Evolutionary conservation across 345 rosid genomes (phyloP), one percentile per base, ranked within the genome.

Genomic region (Salix exigua): DNA sequence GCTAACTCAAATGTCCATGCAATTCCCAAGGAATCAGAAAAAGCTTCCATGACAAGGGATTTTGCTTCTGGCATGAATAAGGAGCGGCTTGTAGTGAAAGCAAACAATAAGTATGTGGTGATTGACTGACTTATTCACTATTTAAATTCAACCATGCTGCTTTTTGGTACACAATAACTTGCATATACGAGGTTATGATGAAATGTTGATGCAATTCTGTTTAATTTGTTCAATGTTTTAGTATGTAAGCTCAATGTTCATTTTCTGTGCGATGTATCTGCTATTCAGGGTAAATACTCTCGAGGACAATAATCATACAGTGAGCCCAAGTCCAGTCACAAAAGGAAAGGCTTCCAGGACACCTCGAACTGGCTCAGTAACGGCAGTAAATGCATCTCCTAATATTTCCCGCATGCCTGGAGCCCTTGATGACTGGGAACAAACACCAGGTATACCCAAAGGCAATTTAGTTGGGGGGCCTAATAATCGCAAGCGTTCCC

Each of bases 301-400:
- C 28, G 89, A 85, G 61, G 92, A 79, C 46, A 82, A 58, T 58
- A 58, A 62, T 73, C 80, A 80, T 62, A n/a, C 77, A 7, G 80
- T 26, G 28, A 78, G 72, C 77, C 81, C 85, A 71, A 79, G 83
- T 75, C 65, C 78, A 6, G 78, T 76, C 70, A 77, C 73, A 7
- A 89, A 88, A 79, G 87, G 87, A 81, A 89, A 88, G 76, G 88
- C 81, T 65, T 85, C 89, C 4, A 79, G 89, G 78, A 81, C 83
- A 69, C 80, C 86, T 26, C 83, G 91, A 71, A 85, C 84, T 72
- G 79, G 88, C 74, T 82, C 85, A 70, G 74, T 79, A 55, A 65
- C 73, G 79, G 76, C 83, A 40, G 70, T 80, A 68, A 78, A 74
- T 67, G 81, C 91, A 38, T 87, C 87, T 67, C 72, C 79, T 71